Percentiles rank a stretch among this genome's conserved stretches.
These are phyloP conservation scores for Xylaria cubensis DNA, from an alignment of 495 filamentous ascomycete species.

Conservation along the genomic window DNA sequence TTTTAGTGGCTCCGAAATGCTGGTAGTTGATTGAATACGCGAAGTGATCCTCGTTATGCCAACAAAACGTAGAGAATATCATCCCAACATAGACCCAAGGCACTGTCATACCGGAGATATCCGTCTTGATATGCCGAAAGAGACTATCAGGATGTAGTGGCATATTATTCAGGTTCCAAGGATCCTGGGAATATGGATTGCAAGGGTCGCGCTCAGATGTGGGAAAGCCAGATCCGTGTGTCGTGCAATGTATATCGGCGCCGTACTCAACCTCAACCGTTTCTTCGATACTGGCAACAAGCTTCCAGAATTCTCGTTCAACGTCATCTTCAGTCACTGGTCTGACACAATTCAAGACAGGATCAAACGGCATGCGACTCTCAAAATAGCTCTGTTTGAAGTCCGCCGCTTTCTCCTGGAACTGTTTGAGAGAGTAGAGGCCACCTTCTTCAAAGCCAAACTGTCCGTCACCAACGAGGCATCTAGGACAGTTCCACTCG, in stretches of 20 bases:
- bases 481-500: constrained; percentile 97
- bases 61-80: constrained; percentile 99
- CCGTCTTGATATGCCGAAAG: constrained; percentile 95
- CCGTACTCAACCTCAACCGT: constrained; percentile 98
- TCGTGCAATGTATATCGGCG: constrained; percentile 97
- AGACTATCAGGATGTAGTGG: constrained; percentile 90
- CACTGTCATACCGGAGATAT: constrained; percentile 99
- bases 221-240: constrained; percentile 96
- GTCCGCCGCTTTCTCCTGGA: constrained; percentile 92
- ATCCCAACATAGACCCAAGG: constrained; percentile 99
- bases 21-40: constrained; percentile 99
- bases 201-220: constrained; percentile 91
- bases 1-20: constrained; percentile 98
- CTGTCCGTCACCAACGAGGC: constrained; percentile 93
- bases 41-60: constrained; percentile 99
- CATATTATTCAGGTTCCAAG: constrained; percentile 96
- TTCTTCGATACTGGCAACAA: constrained; percentile 91
- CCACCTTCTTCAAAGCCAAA: constrained; percentile 98
- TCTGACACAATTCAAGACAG: constrained; percentile 75
- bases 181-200: constrained; percentile 83
- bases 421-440: constrained; percentile 93
- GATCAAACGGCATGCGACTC: constrained; percentile 88
- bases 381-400: constrained; percentile 96
- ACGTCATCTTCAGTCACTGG: constrained; percentile 94
- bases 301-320: constrained; percentile 94